A percentile compares a stretch with the other conserved stretches of the same genome.
phyloP scores from a whole-genome alignment of 371 early-diverging fungal genomes.

The Syncephalastrum monosporum region DNA sequence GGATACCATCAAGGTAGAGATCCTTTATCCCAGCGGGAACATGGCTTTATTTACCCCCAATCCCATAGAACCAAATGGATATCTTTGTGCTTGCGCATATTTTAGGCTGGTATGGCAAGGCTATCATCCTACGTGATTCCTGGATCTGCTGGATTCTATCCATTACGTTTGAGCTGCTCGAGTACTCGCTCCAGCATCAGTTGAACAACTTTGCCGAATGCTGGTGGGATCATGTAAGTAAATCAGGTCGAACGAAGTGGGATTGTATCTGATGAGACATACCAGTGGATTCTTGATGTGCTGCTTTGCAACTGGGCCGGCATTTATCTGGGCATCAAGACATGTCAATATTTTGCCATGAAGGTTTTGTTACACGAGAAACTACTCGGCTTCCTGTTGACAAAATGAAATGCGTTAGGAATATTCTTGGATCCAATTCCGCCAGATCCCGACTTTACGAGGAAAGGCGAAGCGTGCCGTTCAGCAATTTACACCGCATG shows the following conservation, averaged over 20 bases:
- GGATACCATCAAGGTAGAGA: slow-evolving; percentile 68
- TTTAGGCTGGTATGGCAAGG: slow-evolving; percentile 95
- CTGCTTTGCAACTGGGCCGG: slow-evolving; percentile 94
- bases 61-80: slow-evolving; percentile 77
- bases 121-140: slow-evolving; percentile 89
- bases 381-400: slow-evolving; percentile 1
- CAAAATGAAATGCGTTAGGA: slow-evolving; percentile 28
- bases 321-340: slow-evolving; percentile 92
- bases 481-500: slow-evolving; percentile 92
- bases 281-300: slow-evolving; percentile 96
- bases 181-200: slow-evolving; percentile 94
- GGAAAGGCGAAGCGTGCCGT: slow-evolving; percentile 90
- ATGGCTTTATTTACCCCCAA: not conserved
- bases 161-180: slow-evolving; percentile 91
- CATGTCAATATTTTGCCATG: slow-evolving; percentile 93
- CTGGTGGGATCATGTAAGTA: slow-evolving; percentile 97
- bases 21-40: not conserved
- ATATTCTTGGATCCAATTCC: slow-evolving; percentile 92
- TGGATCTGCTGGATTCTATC: slow-evolving; percentile 96
- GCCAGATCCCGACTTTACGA: slow-evolving; percentile 75
- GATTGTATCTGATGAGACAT: not conserved
- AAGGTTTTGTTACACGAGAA: slow-evolving; percentile 49
- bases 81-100: slow-evolving; percentile 93
- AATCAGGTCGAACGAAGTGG: not conserved
- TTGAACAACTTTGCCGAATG: slow-evolving; percentile 98